These are phyloP conservation scores for Daldinia decipiens DNA, from an alignment of 495 filamentous ascomycete genomes.

Conservation along the genomic window DNA sequence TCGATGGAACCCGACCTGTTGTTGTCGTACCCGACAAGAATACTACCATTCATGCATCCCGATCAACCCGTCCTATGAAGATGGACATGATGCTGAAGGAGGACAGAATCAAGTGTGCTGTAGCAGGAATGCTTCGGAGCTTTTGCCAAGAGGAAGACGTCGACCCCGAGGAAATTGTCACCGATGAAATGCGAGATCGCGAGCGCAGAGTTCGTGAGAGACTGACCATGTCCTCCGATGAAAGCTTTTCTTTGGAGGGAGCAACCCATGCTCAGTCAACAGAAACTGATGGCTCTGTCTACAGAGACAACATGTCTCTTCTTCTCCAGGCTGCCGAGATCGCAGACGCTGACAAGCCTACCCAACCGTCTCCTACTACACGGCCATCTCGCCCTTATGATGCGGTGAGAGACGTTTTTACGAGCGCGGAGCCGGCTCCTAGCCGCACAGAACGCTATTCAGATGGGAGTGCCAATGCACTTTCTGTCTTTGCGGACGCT, in stretches of 20 bases:
- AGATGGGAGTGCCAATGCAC: conserved; percentile 30
- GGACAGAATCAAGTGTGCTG: conserved; percentile 32
- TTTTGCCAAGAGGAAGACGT: conserved; percentile 51
- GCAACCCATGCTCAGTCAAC: conserved; percentile 1
- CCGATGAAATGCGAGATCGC: conserved; percentile 47
- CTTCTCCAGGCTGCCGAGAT: conserved; percentile 46
- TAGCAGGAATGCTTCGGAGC: conserved; percentile 33
- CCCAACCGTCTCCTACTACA: conserved; percentile 14
- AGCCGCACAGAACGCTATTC: conserved; percentile 23
- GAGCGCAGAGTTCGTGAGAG: conserved; percentile 43
- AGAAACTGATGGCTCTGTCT: conserved; percentile 13
- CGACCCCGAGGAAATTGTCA: conserved; percentile 49
- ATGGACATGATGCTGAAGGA: conserved; percentile 45
- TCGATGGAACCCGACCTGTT: conserved; percentile 51
- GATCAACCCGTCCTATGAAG: conserved; percentile 49
- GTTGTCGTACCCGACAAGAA: conserved; percentile 51
- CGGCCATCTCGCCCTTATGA: conserved; percentile 57
- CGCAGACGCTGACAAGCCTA: conserved; percentile 15
- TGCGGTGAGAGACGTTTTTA: conserved; percentile 60
- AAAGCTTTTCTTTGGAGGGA: conserved; percentile 31
- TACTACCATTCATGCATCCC: conserved; percentile 52
- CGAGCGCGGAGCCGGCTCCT: conserved; percentile 44
- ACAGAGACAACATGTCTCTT: conserved; percentile 9
- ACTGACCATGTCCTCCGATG: conserved; percentile 25
- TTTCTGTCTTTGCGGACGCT: conserved; percentile 49